Base-by-base conservation (phyloP, 140 eudicot species). In the Stevia rebaudiana region DNA sequence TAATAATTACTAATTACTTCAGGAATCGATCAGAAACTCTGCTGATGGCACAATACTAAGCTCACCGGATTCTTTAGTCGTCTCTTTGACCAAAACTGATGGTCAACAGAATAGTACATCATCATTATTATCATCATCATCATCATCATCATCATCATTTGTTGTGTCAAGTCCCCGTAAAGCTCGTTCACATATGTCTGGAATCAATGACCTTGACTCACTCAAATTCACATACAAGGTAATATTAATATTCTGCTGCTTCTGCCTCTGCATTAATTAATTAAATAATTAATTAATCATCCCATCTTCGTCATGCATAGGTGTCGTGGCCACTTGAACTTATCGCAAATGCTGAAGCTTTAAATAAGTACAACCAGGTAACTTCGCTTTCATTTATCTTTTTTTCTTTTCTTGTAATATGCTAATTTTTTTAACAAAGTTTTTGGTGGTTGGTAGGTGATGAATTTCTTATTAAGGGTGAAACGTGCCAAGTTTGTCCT, bases 281-380 rank as follows among this genome's bases (percentile, higher is more conserved):
- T 15, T 35, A 35, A 3, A 35, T 48, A 48, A 17, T 18, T 66
- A 48, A 21, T 37, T 41, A 49, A 21, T 17, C 51, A 17, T 67
- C 15, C 37, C 55, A 48, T 24, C 42, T 74, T 24, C 37, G 13
- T 54, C 8, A 15, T n/a, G 44, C 25, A 16, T 56, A 90, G 98
- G 92, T 92, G 16, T 65, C 97, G 18, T 92, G 97, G 99, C 99
- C 99, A 11, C 95, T 92, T 65, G 97, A 92, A 72, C 90, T 92
- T 55, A 85, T 92, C 65, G 96, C 94, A 61, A 92, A 92, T 73
- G 65, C 71, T 25, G 97, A 92, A 71, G 89, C 97, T 55, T 63
- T 92, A 51, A 85, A 81, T 81, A 88, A 92, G 81, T 92, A 92
- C 76, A 92, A 92, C 74, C 96, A 88, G 98, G 98, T 87, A 64